These are phyloP conservation scores for Schrenkiella parvula DNA, from an alignment of 345 rosid genomes.

Conservation along the genomic window DNA sequence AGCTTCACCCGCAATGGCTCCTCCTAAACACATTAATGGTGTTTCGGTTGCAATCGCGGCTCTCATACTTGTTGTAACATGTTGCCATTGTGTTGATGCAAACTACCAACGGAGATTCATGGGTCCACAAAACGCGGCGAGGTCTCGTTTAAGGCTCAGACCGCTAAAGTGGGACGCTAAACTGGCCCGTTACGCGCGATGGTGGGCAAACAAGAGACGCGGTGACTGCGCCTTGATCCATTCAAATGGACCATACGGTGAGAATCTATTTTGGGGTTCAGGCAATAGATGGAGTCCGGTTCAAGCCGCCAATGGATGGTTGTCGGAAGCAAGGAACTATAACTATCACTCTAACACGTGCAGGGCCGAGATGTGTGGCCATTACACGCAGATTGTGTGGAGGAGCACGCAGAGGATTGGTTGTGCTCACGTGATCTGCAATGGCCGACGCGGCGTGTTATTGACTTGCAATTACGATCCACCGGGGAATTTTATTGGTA, in stretches of 20 bases:
- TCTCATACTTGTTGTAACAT: conserved; percentile 10
- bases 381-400: conserved; percentile 91
- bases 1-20: conserved; percentile 28
- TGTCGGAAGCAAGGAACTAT: conserved; percentile 55
- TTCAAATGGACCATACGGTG: conserved; percentile 84
- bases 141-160: conserved; percentile 43
- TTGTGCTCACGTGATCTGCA: conserved; percentile 62
- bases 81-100: conserved; percentile 17
- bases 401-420: conserved; percentile 51
- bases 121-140: conserved; percentile 67
- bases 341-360: conserved; percentile 58
- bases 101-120: conserved; percentile 42
- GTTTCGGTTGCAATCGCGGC: conserved; percentile 18
- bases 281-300: conserved; percentile 68
- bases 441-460: conserved; percentile 49
- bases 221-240: conserved; percentile 64
- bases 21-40: conserved; percentile 5
- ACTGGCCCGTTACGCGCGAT: conserved; percentile 48
- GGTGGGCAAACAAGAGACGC: conserved; percentile 64
- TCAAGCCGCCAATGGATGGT: conserved; percentile 68
- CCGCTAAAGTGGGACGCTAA: conserved; percentile 55
- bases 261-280: conserved; percentile 94
- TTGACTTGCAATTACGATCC: conserved; percentile 86
- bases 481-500: conserved; percentile 80
- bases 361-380: conserved; percentile 56